Evolutionary conservation across 768 basidiomycete genomes (phyloP), one percentile per base, ranked within the genome.

Genomic region (Dentipellis sp.): DNA sequence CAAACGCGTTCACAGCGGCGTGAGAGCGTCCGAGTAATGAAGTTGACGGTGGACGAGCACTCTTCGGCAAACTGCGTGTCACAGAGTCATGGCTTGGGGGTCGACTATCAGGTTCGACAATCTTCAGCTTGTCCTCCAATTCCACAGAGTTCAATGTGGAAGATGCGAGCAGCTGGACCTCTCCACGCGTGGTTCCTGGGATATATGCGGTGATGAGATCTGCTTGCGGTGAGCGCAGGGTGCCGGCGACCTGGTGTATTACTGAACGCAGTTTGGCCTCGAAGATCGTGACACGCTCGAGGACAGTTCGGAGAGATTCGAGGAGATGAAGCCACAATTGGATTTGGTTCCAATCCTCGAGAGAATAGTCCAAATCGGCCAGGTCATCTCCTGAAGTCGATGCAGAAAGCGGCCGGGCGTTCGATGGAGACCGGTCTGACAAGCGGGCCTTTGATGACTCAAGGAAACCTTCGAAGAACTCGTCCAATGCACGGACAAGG

Each of bases 281-380:
- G 63, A 95, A 92, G 36, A 68, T 64, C 3, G 66, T 62, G 23
- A 94, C 70, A 21, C 86, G 83, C 40, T 91, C 88, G 38, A 77
- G 78, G 16, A 94, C 77, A 1, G 80, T 78, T 4, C 86, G 81
- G 23, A 86, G 87, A 36, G 89, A 82, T n/a, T 88, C 83, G 40
- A 97, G 79, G 39, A 94, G 76, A 65, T 92, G 91, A 12, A 97
- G 70, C 2, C 83, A 83, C 10, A 82, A 70, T 68, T 97, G 94
- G 56, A 97, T 92, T 29, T 82, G 77, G 2, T 82, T 78, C 91
- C 93, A 97, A 68, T 98, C 94, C 56, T 91, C 83, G 3, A 84
- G 73, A 2, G 88, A 85, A 64, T 97, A 97, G 70, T 98, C 70
- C 58, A 91, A 70, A 64, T 87, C 87, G 0, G 82, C 81, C 37